Base-by-base conservation (phyloP, 306 rosid genomes). In the Canavalia ensiformis region DNA sequence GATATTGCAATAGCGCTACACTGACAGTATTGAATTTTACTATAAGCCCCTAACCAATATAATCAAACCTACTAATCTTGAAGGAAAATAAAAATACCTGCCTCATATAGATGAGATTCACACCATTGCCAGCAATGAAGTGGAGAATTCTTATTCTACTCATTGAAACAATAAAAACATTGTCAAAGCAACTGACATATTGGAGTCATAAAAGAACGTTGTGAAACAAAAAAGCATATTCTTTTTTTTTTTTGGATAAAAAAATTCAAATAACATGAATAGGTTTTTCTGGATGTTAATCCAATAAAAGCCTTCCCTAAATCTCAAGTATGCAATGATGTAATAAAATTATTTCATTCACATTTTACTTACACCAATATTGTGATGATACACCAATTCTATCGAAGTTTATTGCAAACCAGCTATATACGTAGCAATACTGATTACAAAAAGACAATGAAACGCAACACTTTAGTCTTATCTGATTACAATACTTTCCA, bases 351-450 rank as follows among this genome's bases (percentile, higher is more conserved):
- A 62, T 58, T 42, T 47, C 81, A 74, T 64, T 74, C 75, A 39
- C 83, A 66, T 64, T 79, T 55, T 71, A 45, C 37, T 52, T 64
- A 82, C 72, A 81, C 63, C 11, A 35, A 58, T 80, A 54, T 75
- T 74, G 59, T 59, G 72, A 74, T 12, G 50, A 39, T 37, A 73
- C 82, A 83, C 77, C 84, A 81, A 72, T 84, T 51, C 66, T 47
- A 56, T 41, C 56, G 75, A 84, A 79, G 78, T 70, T 78, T 78
- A 89, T 77, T 80, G 82, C 78, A 67, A 73, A 85, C 35, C 49
- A 77, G 59, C 77, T 68, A 88, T 51, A 76, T 63, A 72, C 52
- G 73, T 56, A 76, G 70, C 77, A 82, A 79, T 54, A 12, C 46
- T 49, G 49, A 81, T 11, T 67, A 78, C 70, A 74, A 79, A 1